Evolutionary conservation across 2,329 filamentous ascomycete genomes (phyloP), one percentile per base, ranked within the genome.

Genomic region (Calonectria pauciramosa): DNA sequence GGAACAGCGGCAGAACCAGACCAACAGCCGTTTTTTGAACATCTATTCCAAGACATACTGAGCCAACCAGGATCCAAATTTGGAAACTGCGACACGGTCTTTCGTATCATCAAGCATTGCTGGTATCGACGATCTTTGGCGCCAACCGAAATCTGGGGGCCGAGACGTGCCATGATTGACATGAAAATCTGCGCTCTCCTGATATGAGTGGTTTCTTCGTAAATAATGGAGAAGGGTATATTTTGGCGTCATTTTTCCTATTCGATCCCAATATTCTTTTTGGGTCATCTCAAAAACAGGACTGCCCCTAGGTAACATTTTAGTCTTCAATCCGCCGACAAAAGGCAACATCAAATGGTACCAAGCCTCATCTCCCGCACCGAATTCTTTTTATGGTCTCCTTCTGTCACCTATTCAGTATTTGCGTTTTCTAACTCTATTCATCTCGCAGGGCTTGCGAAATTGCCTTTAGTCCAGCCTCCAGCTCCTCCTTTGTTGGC

Each of bases 121-220:
- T 80, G 79, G 77, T 20, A 66, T 14, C 70, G 76, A 20, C 54
- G 44, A 26, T n/a, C 7, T 18, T 7, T 20, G n/a, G 52, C 26
- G 18, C 56, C 56, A 28, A 32, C 18, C 1, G 60, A 65, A 26
- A 26, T 16, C 11, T 80, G 79, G 77, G 77, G 70, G 16, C 77
- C 76, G 8, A 68, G 73, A 3, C 38, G 76, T 7, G 75, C 76
- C 0, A 80, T 80, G 76, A 59, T 49, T 2, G 64, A 76, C 44
- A 71, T 80, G 74, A 73, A 72, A 0, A 75, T 80, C 3, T 80
- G 71, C n/a, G 77, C 78, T 34, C 71, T 80, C 1, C 20, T 80
- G 0, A 73, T 80, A 3, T 65, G 10, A 65, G 23, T 18, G 5
- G 13, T 36, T 34, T 10, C 18, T 26, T 38, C 20, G 3, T 14